Evolutionary conservation across 75 land plant species (phyloP), one percentile per base, ranked within the genome.

Genomic region (Azolla pinnata): DNA sequence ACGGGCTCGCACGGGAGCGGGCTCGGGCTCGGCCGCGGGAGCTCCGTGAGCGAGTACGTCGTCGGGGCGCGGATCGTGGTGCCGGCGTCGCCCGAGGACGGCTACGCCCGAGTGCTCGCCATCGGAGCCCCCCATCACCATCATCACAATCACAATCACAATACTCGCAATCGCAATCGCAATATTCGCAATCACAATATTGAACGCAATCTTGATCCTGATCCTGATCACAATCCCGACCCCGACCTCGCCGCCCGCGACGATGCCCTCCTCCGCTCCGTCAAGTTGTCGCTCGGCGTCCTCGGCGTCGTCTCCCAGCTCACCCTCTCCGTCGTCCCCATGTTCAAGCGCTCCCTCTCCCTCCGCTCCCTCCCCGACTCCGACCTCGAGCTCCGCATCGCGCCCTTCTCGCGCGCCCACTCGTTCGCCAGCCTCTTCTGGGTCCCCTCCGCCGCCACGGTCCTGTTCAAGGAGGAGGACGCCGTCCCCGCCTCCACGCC

Each of bases 341-440:
- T 74, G 60, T 63, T 68, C 61, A 74, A 74, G 62, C 74, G 73
- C 10, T 73, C 76, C 1, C 58, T 73, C 0, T 31, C 66, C 3
- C 12, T 44, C 1, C 7, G 31, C 2, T 16, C 56, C 33, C 29
- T 29, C 20, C 20, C 45, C 26, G 75, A 73, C 59, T 3, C 17
- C 16, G 45, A 35, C n/a, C 46, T 73, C 9, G 73, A 62, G 42
- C 44, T 46, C 2, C 30, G 50, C 2, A 16, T 68, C 2, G 23
- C 44, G 47, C 20, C 9, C 16, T 56, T 68, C 44, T 33, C 65
- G 3, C 27, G 18, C 10, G 27, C 17, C 2, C 30, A 61, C 20
- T 59, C 53, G 29, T 73, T 68, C 29, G 76, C 45, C 14, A 52
- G 72, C 12, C 34, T 73, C 31, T 21, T 38, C n/a, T 73, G 73